Percentiles rank a stretch among this genome's conserved stretches.
Evolutionary conservation across 1,284 basidiomycete genomes (phyloP).

Genomic region (Ganoderma sp.): DNA sequence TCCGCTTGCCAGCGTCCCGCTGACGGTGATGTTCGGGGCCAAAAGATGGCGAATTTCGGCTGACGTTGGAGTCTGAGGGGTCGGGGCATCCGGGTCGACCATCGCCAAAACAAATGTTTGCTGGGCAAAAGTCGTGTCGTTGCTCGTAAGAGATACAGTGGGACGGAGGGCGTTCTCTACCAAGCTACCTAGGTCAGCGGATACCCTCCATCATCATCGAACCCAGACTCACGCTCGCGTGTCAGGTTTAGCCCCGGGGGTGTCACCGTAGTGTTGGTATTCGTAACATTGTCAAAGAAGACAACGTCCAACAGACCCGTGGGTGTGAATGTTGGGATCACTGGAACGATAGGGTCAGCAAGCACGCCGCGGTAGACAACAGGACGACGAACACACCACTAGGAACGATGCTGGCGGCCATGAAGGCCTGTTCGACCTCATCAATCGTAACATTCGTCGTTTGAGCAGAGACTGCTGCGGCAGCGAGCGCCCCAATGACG

Average conservation of each 20-base stretch:
- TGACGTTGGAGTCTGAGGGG: slow-evolving; percentile 48
- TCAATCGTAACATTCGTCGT: slow-evolving; percentile 35
- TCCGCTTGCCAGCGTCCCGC: slow-evolving; percentile 30
- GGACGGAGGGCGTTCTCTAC: slow-evolving; percentile 49
- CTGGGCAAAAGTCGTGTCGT: slow-evolving; percentile 36
- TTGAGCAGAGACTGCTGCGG: slow-evolving; percentile 25
- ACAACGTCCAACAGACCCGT: slow-evolving; percentile 44
- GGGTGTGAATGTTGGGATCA: slow-evolving; percentile 49
- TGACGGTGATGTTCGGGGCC: slow-evolving; percentile 48
- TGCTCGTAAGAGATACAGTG: slow-evolving; percentile 43
- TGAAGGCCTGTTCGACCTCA: slow-evolving; percentile 48
- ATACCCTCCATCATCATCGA: not conserved
- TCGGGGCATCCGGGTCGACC: slow-evolving; percentile 57
- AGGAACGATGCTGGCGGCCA: slow-evolving; percentile 49
- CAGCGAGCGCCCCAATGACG: slow-evolving; percentile 16
- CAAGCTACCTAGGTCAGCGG: not conserved
- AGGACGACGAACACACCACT: slow-evolving; percentile 32
- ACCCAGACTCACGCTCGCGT: slow-evolving; percentile 45
- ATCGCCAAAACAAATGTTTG: slow-evolving; percentile 51
- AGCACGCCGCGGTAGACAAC: not conserved
- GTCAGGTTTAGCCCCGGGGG: slow-evolving; percentile 50
- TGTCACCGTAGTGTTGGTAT: slow-evolving; percentile 41
- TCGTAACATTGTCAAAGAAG: slow-evolving; percentile 45
- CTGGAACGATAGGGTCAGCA: slow-evolving; percentile 20
- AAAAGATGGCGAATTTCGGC: slow-evolving; percentile 54